Conservation (phyloP, 257 asterid genomes). For the Nicotiana undulata region DNA sequence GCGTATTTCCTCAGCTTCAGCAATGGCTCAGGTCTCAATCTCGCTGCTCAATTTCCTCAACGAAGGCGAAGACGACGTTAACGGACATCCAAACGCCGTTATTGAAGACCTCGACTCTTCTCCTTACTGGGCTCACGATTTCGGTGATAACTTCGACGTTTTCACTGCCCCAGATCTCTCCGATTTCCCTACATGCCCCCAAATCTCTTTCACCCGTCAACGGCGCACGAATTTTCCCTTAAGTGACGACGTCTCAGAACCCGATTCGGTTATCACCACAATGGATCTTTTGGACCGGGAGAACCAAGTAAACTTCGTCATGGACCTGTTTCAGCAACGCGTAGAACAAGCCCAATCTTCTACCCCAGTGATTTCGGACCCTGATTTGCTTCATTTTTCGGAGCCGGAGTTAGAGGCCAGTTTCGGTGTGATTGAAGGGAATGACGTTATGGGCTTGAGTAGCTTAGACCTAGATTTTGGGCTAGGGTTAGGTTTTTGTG, state of each 20-base stretch:
- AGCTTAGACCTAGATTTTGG: slow-evolving; percentile 24
- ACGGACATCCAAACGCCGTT: neutral
- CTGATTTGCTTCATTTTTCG: slow-evolving; percentile 1
- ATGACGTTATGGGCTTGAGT: slow-evolving; percentile 13
- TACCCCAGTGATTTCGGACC: slow-evolving; percentile 7
- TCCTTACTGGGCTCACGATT: slow-evolving; percentile 22
- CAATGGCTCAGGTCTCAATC: slow-evolving; percentile 13
- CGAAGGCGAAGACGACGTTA: slow-evolving; percentile 11
- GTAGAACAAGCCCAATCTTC: slow-evolving; percentile 25
- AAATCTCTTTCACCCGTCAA: slow-evolving; percentile 6
- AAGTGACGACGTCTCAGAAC: slow-evolving; percentile 12
- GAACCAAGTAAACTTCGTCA: slow-evolving; percentile 31
- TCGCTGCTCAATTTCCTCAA: slow-evolving; percentile 19
- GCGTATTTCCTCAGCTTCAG: neutral
- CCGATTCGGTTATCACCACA: slow-evolving; percentile 11
- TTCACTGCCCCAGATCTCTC: slow-evolving; percentile 18
- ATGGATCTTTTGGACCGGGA: slow-evolving; percentile 22
- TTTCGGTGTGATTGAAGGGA: slow-evolving; percentile 13
- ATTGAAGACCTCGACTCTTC: neutral
- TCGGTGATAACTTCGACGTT: slow-evolving; percentile 14
- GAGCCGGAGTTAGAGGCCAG: slow-evolving; percentile 13
- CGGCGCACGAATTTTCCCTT: neutral
- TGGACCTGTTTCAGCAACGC: slow-evolving; percentile 36
- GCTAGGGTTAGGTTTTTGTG: slow-evolving; percentile 22
- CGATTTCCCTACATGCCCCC: neutral